Evolutionary conservation across 805 yeast genomes (phyloP).

Genomic region (Nakazawaea wickerhamii): DNA sequence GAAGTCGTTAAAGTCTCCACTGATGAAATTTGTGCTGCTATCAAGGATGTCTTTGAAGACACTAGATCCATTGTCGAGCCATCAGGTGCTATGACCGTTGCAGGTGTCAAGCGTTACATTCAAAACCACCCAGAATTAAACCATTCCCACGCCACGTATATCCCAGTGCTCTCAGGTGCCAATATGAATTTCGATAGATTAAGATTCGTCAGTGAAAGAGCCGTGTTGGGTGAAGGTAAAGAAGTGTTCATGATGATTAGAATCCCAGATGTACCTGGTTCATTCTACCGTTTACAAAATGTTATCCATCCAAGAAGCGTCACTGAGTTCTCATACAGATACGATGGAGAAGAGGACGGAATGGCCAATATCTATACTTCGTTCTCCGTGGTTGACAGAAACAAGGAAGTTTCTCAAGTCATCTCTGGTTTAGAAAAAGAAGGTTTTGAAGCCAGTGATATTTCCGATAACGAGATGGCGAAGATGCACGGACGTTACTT

Average conservation of each 20-base stretch:
- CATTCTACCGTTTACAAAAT: constrained; percentile 71
- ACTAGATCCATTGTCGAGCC: constrained; percentile 94
- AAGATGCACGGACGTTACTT: constrained; percentile 94
- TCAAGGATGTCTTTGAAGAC: constrained; percentile 93
- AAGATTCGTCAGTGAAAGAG: constrained; percentile 94
- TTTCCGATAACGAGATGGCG: constrained; percentile 91
- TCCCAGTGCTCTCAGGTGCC: constrained; percentile 91
- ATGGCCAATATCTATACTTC: constrained; percentile 82
- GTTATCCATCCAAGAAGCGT: constrained; percentile 83
- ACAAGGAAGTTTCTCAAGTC: constrained; percentile 64
- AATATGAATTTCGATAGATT: constrained; percentile 97
- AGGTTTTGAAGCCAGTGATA: constrained; percentile 75
- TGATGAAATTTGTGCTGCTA: constrained; percentile 93
- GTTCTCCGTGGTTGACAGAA: constrained; percentile 75
- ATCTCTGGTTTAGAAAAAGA: constrained; percentile 49
- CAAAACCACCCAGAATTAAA: constrained; percentile 62
- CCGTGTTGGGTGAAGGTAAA: constrained; percentile 96
- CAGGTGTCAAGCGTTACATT: constrained; percentile 86
- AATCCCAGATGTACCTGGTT: constrained; percentile 91
- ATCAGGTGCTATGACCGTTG: constrained; percentile 93
- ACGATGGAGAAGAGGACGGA: constrained; percentile 37
- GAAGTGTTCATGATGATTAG: constrained; percentile 89
- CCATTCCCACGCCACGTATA: constrained; percentile 65
- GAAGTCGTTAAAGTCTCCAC: constrained; percentile 82
- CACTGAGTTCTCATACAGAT: constrained; percentile 93